Percentiles rank a stretch among this genome's conserved stretches.
phyloP scores from a whole-genome alignment of 2,329 filamentous ascomycete genomes.

The Alternaria rosae region DNA sequence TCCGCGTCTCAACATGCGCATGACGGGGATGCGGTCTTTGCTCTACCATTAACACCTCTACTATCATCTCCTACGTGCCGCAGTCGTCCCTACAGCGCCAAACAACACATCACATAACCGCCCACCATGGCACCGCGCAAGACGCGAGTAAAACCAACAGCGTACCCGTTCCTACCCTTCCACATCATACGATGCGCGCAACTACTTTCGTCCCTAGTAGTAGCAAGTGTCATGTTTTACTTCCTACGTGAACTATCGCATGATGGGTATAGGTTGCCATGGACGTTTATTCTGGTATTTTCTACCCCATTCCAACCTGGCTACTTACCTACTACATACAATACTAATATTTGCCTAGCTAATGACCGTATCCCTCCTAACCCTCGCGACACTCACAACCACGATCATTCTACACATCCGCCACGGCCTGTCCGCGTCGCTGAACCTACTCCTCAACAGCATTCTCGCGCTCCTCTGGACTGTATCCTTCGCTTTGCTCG shows the following conservation, averaged over 20 bases:
- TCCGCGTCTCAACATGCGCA: background rate
- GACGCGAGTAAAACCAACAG: slow-evolving; percentile 48
- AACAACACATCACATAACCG: background rate
- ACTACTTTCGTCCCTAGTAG: slow-evolving; percentile 56
- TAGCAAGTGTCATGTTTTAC: slow-evolving; percentile 62
- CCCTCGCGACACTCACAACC: slow-evolving; percentile 55
- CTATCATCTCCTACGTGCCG: background rate
- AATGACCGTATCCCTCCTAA: slow-evolving; percentile 60
- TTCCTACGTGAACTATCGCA: slow-evolving; percentile 63
- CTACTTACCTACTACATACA: background rate
- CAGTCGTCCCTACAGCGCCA: background rate
- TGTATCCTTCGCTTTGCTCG: slow-evolving; percentile 60
- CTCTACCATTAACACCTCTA: background rate
- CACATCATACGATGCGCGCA: slow-evolving; percentile 53
- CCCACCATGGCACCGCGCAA: slow-evolving; percentile 25
- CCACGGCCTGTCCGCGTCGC: slow-evolving; percentile 59
- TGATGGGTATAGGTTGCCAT: slow-evolving; percentile 62
- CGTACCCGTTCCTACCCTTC: slow-evolving; percentile 55
- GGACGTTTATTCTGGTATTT: slow-evolving; percentile 66
- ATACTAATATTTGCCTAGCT: slow-evolving; percentile 52
- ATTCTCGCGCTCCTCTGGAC: slow-evolving; percentile 61
- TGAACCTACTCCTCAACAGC: slow-evolving; percentile 60
- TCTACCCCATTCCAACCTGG: background rate
- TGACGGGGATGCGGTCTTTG: background rate
- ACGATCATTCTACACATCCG: slow-evolving; percentile 62